These are phyloP conservation scores for Phascolomyces articulosus DNA, from an alignment of 371 early-diverging fungal genomes.

Conservation along the genomic window DNA sequence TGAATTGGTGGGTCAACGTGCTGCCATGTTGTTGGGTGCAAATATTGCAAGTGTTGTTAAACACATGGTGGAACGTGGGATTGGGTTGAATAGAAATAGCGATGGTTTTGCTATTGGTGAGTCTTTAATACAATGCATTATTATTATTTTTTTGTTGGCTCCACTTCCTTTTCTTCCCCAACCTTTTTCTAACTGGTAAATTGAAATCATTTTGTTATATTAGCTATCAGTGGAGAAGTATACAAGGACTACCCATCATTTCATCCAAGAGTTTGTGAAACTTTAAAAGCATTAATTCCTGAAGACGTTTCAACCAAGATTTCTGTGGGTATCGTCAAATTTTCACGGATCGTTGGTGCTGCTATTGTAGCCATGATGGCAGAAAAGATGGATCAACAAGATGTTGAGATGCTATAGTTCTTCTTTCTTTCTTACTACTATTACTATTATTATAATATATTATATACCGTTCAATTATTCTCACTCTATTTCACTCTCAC, in stretches of 20 bases:
- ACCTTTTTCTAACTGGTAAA: too few species aligned
- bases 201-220: too few species aligned
- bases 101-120: constrained; percentile 51
- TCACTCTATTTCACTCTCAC: too few species aligned
- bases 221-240: constrained; percentile 52
- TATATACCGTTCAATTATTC: background rate
- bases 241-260: constrained; percentile 53
- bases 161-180: constrained; percentile 1
- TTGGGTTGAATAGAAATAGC: constrained; percentile 30
- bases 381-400: constrained; percentile 35
- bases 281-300: constrained; percentile 41
- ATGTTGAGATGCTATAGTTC: constrained; percentile 21
- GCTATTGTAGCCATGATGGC: constrained; percentile 60
- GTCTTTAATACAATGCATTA: too few species aligned
- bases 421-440: background rate
- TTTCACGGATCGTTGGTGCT: constrained; percentile 52
- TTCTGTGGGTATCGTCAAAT: constrained; percentile 50
- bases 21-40: constrained; percentile 43
- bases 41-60: constrained; percentile 44
- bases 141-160: too few species aligned
- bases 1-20: constrained; percentile 44
- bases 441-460: background rate
- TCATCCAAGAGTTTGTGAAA: constrained; percentile 47
- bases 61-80: constrained; percentile 36
- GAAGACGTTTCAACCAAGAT: constrained; percentile 40